Conservation (phyloP, 805 yeast species). For the Ascoidea rubescens region DNA sequence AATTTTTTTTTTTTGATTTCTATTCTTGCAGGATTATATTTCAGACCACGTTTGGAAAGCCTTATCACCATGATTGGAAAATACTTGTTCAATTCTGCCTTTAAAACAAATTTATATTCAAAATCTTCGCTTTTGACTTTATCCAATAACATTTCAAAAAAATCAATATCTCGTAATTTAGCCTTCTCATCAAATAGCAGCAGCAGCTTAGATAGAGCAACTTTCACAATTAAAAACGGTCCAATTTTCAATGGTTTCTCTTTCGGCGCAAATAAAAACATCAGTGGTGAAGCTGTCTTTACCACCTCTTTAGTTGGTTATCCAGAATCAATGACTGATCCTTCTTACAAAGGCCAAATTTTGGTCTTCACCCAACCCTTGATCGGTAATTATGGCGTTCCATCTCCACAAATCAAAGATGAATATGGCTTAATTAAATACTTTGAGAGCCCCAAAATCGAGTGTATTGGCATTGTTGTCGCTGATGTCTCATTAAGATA, state of each 20-base stretch:
- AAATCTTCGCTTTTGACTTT: no score
- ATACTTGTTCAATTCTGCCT: not conserved
- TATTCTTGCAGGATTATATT: not conserved
- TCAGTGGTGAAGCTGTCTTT: constrained; percentile 96
- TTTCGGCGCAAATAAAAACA: constrained; percentile 87
- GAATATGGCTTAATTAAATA: constrained; percentile 75
- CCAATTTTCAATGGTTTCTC: constrained; percentile 89
- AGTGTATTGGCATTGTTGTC: constrained; percentile 92
- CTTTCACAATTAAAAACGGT: constrained; percentile 82
- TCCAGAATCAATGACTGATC: constrained; percentile 98
- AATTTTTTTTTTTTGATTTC: no score
- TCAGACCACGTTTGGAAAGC: not conserved
- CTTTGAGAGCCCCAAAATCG: constrained; percentile 83
- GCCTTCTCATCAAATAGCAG: constrained; percentile 1
- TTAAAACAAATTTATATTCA: not conserved
- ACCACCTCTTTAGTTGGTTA: constrained; percentile 97
- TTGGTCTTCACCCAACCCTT: constrained; percentile 94
- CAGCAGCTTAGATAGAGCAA: constrained; percentile 54
- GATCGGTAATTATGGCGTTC: constrained; percentile 98
- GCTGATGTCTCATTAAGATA: constrained; percentile 90
- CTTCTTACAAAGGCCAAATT: constrained; percentile 94
- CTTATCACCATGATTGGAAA: not conserved
- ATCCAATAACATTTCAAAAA: not conserved
- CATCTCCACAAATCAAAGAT: constrained; percentile 69
- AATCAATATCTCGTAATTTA: not conserved